Conservation (phyloP, 345 rosid genomes). For the Populus davidiana region DNA sequence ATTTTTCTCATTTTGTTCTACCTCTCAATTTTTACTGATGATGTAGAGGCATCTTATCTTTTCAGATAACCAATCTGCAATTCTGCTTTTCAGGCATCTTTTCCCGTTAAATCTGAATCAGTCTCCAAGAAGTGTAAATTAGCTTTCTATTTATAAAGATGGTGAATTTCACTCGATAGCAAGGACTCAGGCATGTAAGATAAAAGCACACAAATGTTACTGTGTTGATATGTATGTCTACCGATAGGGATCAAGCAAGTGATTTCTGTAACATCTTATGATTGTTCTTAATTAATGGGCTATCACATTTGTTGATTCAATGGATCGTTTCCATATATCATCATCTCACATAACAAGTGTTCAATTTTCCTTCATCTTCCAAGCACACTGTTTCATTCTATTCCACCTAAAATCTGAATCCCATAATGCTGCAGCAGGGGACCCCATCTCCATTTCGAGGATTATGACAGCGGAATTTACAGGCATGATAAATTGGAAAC, state of each 20-base stretch:
- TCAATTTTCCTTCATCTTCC: neutral
- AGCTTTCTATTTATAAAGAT: conserved; percentile 23
- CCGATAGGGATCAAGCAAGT: neutral
- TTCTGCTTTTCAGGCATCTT: conserved; percentile 10
- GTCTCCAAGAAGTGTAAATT: conserved; percentile 28
- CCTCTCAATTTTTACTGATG: neutral
- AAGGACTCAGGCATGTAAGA: neutral
- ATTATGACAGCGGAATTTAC: neutral
- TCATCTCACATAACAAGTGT: neutral
- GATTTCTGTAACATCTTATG: neutral
- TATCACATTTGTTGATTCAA: neutral
- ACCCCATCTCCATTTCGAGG: neutral
- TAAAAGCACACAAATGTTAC: neutral
- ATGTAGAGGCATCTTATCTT: neutral
- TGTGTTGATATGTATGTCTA: neutral
- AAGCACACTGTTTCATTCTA: neutral
- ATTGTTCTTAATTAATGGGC: neutral
- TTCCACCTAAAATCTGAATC: neutral
- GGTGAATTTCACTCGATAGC: neutral
- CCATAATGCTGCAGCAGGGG: neutral
- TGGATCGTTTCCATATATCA: neutral
- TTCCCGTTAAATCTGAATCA: conserved; percentile 11
- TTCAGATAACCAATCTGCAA: neutral
- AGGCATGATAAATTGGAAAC: neutral
- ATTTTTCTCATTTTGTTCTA: neutral